These are phyloP conservation scores for Ophiognomonia clavigignenti-juglandacearum DNA, from an alignment of 2,329 filamentous ascomycete genomes.

Conservation along the genomic window DNA sequence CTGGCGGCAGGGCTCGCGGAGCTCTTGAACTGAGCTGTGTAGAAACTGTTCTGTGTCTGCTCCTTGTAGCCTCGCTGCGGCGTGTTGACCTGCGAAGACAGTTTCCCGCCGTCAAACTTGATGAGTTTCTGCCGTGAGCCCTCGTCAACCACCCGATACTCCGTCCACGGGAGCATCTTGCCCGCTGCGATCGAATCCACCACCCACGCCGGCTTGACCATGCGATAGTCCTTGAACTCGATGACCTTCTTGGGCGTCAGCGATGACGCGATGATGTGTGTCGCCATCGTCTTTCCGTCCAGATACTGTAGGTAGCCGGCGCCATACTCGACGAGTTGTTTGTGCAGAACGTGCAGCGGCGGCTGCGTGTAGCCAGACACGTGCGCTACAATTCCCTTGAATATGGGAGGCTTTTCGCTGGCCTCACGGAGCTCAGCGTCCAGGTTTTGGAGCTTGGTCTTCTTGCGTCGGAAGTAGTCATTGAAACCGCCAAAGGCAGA, in stretches of 20 bases:
- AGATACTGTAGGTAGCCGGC: slow-evolving; percentile 93
- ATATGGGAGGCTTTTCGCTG: slow-evolving; percentile 75
- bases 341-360: slow-evolving; percentile 72
- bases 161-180: slow-evolving; percentile 77
- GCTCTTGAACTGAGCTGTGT: slow-evolving; percentile 63
- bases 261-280: slow-evolving; percentile 89
- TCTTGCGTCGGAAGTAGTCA: slow-evolving; percentile 94
- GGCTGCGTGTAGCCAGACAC: slow-evolving; percentile 97
- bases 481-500: slow-evolving; percentile 85
- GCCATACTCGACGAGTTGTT: slow-evolving; percentile 85
- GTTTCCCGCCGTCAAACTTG: slow-evolving; percentile 52
- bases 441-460: slow-evolving; percentile 93
- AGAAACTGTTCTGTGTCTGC: slow-evolving; percentile 79
- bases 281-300: slow-evolving; percentile 89
- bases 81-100: slow-evolving; percentile 62
- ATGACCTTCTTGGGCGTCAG: slow-evolving; percentile 89
- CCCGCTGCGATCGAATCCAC: slow-evolving; percentile 82
- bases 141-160: slow-evolving; percentile 80
- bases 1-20: slow-evolving; percentile 24
- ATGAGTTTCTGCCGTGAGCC: slow-evolving; percentile 78
- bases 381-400: slow-evolving; percentile 85
- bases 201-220: slow-evolving; percentile 93
- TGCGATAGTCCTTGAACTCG: slow-evolving; percentile 81
- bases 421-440: slow-evolving; percentile 74
- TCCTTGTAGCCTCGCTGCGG: slow-evolving; percentile 66